Evolutionary conservation across 129 eudicot species (phyloP).

Genomic region (Flaveria robusta): DNA sequence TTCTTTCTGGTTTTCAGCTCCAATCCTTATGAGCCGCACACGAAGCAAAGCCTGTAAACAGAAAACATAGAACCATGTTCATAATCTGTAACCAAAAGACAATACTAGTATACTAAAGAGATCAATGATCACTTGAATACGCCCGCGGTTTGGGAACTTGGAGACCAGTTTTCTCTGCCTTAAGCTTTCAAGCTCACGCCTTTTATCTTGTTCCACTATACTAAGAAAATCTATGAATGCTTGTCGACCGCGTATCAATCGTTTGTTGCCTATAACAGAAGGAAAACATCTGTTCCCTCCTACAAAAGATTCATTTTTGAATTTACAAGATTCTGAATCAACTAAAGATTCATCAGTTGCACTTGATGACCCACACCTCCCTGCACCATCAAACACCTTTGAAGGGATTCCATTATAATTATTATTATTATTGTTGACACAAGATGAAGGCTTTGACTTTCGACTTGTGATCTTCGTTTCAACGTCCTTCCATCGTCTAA

Average conservation of each 20-base stretch:
- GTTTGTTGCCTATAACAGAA: constrained; percentile 37
- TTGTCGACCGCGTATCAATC: constrained; percentile 62
- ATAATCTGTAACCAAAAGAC: background rate
- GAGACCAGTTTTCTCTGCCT: constrained; percentile 49
- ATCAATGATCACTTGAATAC: constrained; percentile 57
- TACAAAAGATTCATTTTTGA: constrained; percentile 24
- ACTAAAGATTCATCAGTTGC: background rate
- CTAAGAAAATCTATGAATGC: constrained; percentile 53
- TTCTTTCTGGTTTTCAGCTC: constrained; percentile 23
- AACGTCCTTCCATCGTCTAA: constrained; percentile 57
- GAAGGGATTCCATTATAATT: too few species aligned
- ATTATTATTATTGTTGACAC: too few species aligned
- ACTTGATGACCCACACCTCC: too few species aligned
- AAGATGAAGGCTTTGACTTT: background rate
- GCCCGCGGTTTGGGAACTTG: constrained; percentile 56
- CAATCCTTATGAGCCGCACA: constrained; percentile 44
- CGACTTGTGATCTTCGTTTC: constrained; percentile 30
- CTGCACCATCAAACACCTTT: too few species aligned
- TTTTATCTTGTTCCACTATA: constrained; percentile 53
- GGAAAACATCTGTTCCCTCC: too few species aligned
- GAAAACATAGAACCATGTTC: background rate
- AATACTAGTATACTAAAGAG: too few species aligned
- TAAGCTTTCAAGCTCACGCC: constrained; percentile 52
- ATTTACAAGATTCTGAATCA: background rate
- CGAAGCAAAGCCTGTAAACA: constrained; percentile 59